phyloP scores from a whole-genome alignment of 257 asterid genomes.

The Avicennia marina region DNA sequence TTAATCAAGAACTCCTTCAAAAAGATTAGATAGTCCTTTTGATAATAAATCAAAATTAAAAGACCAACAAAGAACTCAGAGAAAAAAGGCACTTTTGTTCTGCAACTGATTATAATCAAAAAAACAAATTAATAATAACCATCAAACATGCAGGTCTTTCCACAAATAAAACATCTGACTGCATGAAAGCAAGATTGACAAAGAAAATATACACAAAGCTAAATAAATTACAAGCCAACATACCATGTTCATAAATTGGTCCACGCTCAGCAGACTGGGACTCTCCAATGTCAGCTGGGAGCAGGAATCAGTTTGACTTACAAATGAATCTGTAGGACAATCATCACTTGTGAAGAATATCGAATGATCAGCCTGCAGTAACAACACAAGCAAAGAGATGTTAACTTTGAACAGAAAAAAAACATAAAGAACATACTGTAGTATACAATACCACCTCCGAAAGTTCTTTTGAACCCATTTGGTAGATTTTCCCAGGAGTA shows the following conservation, averaged over 20 bases:
- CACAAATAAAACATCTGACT: not conserved
- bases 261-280: slow-evolving; percentile 54
- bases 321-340: slow-evolving; percentile 45
- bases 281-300: slow-evolving; percentile 44
- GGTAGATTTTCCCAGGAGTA: slow-evolving; percentile 41
- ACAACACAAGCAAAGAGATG: slow-evolving; percentile 17
- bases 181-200: slow-evolving; percentile 2
- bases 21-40: no score
- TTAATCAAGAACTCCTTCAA: no score
- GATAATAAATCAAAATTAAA: no score
- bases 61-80: no score
- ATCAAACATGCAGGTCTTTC: not conserved
- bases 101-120: no score
- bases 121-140: not conserved
- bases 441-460: slow-evolving; percentile 50
- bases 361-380: slow-evolving; percentile 39
- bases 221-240: slow-evolving; percentile 14
- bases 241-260: slow-evolving; percentile 74
- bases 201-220: not conserved
- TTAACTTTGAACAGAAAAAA: slow-evolving; percentile 11
- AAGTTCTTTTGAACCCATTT: slow-evolving; percentile 34
- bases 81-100: no score
- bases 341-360: slow-evolving; percentile 43
- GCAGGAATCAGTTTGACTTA: slow-evolving; percentile 42
- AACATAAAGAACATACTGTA: not conserved